These are phyloP conservation scores for Suillus cothurnatus DNA, from an alignment of 768 basidiomycete species.

Conservation along the genomic window DNA sequence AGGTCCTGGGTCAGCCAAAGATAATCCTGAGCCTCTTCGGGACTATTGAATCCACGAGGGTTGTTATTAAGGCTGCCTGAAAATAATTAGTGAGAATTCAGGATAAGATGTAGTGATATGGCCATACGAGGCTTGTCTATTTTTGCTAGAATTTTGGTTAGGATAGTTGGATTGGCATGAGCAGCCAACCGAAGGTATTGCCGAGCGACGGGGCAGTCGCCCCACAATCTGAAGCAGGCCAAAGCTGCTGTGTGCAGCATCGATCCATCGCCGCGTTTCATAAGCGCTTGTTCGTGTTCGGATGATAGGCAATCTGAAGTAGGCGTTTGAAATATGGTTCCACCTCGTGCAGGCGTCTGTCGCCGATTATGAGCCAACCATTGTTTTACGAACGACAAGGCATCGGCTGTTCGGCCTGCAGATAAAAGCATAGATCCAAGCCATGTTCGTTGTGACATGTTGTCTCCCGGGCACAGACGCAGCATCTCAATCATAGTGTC, in stretches of 20 bases:
- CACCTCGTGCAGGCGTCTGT: conserved; percentile 23
- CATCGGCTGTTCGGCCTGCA: conserved; percentile 36
- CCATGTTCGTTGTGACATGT: conserved; percentile 40
- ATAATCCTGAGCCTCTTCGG: conserved; percentile 50
- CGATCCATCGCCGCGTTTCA: conserved; percentile 12
- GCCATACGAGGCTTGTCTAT: conserved; percentile 39
- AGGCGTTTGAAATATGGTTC: conserved; percentile 32
- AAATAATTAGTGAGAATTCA: not conserved
- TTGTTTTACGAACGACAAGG: conserved; percentile 42
- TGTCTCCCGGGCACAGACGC: conserved; percentile 45
- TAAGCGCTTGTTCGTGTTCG: conserved; percentile 18
- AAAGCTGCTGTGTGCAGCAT: conserved; percentile 42
- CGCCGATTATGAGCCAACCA: conserved; percentile 28
- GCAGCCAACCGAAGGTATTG: conserved; percentile 43
- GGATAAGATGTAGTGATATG: not conserved
- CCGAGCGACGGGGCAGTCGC: conserved; percentile 38
- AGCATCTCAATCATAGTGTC: conserved; percentile 43
- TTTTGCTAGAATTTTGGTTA: conserved; percentile 42
- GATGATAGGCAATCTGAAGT: conserved; percentile 14
- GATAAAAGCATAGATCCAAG: conserved; percentile 41
- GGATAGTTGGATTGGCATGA: conserved; percentile 34
- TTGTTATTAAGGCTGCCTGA: conserved; percentile 33
- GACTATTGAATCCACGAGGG: conserved; percentile 36
- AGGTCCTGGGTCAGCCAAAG: conserved; percentile 46
- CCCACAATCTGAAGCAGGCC: conserved; percentile 43